Evolutionary conservation across 2,329 filamentous ascomycete genomes (phyloP).

Genomic region (Fusarium duplospermum): DNA sequence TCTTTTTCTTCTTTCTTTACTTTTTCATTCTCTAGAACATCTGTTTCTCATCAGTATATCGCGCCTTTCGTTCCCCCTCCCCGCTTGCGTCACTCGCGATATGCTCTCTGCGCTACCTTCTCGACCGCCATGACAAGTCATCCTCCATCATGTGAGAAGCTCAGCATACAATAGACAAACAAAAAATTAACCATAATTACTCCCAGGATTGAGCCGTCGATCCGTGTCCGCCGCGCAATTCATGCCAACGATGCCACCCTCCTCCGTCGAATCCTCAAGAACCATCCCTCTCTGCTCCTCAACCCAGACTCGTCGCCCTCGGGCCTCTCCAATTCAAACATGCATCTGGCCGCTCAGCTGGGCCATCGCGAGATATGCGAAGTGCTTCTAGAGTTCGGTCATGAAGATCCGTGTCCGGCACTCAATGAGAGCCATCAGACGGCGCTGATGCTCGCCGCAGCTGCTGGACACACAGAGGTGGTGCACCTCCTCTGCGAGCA

Average conservation of each 20-base stretch:
- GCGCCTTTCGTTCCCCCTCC: slow-evolving; percentile 6
- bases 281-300: slow-evolving; percentile 76
- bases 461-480: slow-evolving; percentile 76
- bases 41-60: slow-evolving; percentile 2
- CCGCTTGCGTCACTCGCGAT: slow-evolving; percentile 15
- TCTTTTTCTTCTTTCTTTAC: neutral
- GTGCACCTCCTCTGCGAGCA: slow-evolving; percentile 76
- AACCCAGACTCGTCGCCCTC: slow-evolving; percentile 80
- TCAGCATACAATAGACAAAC: neutral
- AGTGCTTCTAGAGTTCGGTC: slow-evolving; percentile 77
- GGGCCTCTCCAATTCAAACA: slow-evolving; percentile 82
- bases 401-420: slow-evolving; percentile 78
- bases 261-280: slow-evolving; percentile 79
- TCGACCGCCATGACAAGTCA: slow-evolving; percentile 42
- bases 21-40: neutral
- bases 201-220: slow-evolving; percentile 78
- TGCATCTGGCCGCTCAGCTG: slow-evolving; percentile 82
- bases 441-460: slow-evolving; percentile 82
- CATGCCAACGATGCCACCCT: slow-evolving; percentile 77
- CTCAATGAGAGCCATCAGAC: slow-evolving; percentile 85
- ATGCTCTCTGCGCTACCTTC: slow-evolving; percentile 34
- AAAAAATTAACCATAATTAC: neutral
- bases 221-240: slow-evolving; percentile 85
- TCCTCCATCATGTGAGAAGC: slow-evolving; percentile 39
- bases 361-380: slow-evolving; percentile 77